These are phyloP conservation scores for Candida labiduridarum DNA, from an alignment of 1,139 yeast genomes.

Conservation along the genomic window DNA sequence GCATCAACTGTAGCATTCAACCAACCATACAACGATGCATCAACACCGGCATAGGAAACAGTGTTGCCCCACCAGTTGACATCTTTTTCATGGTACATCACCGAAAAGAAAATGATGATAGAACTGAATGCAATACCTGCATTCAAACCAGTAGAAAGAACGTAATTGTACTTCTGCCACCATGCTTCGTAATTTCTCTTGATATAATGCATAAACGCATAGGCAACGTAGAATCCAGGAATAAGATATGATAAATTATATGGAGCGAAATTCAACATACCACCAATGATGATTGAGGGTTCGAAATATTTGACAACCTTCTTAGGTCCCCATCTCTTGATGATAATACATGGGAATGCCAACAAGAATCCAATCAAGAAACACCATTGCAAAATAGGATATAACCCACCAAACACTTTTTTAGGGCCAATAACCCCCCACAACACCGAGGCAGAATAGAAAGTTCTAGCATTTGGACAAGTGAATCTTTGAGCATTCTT, in stretches of 20 bases:
- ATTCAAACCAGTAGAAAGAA: slow-evolving; percentile 50
- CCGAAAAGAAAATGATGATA: slow-evolving; percentile 55
- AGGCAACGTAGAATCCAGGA: slow-evolving; percentile 43
- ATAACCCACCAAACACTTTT: slow-evolving; percentile 50
- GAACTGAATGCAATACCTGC: slow-evolving; percentile 57
- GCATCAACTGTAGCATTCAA: slow-evolving; percentile 26
- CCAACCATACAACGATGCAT: slow-evolving; percentile 31
- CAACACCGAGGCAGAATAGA: slow-evolving; percentile 55
- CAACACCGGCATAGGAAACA: slow-evolving; percentile 44
- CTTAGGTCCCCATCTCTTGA: slow-evolving; percentile 40
- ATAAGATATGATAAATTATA: slow-evolving; percentile 50
- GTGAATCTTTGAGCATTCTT: slow-evolving; percentile 46
- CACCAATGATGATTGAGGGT: slow-evolving; percentile 46
- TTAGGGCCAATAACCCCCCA: slow-evolving; percentile 76
- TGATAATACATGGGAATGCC: slow-evolving; percentile 43
- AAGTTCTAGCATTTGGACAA: slow-evolving; percentile 52
- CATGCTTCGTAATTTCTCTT: slow-evolving; percentile 45
- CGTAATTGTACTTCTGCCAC: slow-evolving; percentile 62
- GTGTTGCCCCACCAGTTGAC: slow-evolving; percentile 63
- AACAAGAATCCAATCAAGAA: slow-evolving; percentile 57
- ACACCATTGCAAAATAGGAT: slow-evolving; percentile 51
- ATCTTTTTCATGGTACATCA: slow-evolving; percentile 41
- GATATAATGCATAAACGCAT: slow-evolving; percentile 48
- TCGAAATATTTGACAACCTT: slow-evolving; percentile 34
- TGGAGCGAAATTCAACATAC: slow-evolving; percentile 47